Conservation (phyloP, 1,284 basidiomycete species). For the Austroboletus sp. region DNA sequence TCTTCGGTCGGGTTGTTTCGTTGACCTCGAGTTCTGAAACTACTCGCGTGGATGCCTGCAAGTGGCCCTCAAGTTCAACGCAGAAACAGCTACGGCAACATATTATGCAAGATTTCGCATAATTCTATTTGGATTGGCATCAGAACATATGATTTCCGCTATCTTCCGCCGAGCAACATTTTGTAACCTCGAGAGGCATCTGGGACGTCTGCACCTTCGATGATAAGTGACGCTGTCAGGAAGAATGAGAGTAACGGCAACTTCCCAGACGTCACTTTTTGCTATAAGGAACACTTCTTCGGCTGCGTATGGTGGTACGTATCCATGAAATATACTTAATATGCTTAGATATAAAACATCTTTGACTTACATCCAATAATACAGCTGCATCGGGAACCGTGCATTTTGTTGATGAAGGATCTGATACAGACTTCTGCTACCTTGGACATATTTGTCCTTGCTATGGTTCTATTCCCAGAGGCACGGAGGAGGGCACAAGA, state of each 20-base stretch:
- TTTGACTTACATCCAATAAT: constrained; percentile 3
- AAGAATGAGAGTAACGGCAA: constrained; percentile 19
- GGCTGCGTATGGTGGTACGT: constrained; percentile 25
- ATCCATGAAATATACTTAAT: not conserved
- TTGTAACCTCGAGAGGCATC: constrained; percentile 11
- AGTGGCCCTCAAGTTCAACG: constrained; percentile 23
- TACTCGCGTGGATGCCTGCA: constrained; percentile 27
- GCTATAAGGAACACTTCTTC: constrained; percentile 21
- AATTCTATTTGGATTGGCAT: constrained; percentile 20
- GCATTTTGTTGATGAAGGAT: not conserved
- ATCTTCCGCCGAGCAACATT: not conserved
- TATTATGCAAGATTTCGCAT: constrained; percentile 19
- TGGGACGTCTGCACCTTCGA: constrained; percentile 14
- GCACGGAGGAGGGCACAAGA: constrained; percentile 38
- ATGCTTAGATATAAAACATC: not conserved
- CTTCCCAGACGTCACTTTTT: constrained; percentile 15
- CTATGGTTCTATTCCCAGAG: constrained; percentile 47
- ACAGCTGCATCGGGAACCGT: constrained; percentile 27
- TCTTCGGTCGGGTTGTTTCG: not conserved
- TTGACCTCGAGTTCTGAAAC: constrained; percentile 17
- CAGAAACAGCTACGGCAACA: constrained; percentile 18
- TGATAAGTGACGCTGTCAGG: constrained; percentile 20
- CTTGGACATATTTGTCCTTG: constrained; percentile 42
- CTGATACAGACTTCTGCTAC: constrained; percentile 39
- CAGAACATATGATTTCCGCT: constrained; percentile 17